phyloP scores from a whole-genome alignment of 768 basidiomycete species.

The Xerocomus potaroensis region DNA sequence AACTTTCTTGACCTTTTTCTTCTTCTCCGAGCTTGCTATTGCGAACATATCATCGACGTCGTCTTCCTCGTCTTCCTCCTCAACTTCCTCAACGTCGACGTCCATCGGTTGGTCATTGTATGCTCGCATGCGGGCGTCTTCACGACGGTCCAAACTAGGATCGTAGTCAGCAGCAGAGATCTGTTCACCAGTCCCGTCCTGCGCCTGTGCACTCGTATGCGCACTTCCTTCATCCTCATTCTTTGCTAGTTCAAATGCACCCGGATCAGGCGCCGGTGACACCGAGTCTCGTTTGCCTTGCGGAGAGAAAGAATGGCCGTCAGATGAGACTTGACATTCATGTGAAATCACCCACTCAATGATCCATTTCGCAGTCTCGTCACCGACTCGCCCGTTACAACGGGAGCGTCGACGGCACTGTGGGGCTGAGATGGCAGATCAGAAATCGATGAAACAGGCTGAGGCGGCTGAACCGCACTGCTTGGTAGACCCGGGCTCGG shows the following conservation, averaged over 20 bases:
- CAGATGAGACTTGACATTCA: neutral
- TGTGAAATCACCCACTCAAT: slow-evolving; percentile 15
- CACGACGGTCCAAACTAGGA: slow-evolving; percentile 73
- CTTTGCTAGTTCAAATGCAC: slow-evolving; percentile 66
- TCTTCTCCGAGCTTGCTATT: slow-evolving; percentile 44
- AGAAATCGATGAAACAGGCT: slow-evolving; percentile 55
- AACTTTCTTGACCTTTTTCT: slow-evolving; percentile 51
- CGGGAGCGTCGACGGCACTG: slow-evolving; percentile 38
- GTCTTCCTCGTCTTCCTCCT: slow-evolving; percentile 68
- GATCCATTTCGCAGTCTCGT: slow-evolving; percentile 17
- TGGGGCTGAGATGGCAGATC: slow-evolving; percentile 56
- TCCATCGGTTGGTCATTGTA: slow-evolving; percentile 34
- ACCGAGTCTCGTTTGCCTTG: slow-evolving; percentile 49
- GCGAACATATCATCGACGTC: slow-evolving; percentile 98
- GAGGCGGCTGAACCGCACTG: slow-evolving; percentile 74
- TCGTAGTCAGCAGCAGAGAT: slow-evolving; percentile 94
- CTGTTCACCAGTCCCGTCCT: slow-evolving; percentile 55
- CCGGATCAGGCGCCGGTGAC: slow-evolving; percentile 56
- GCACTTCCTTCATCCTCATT: slow-evolving; percentile 48
- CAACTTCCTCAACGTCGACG: slow-evolving; percentile 45
- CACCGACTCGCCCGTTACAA: slow-evolving; percentile 10
- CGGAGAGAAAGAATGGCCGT: neutral
- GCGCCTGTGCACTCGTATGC: slow-evolving; percentile 42
- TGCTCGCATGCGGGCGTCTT: slow-evolving; percentile 74
- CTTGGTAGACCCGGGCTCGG: slow-evolving; percentile 61